Percentiles rank a stretch among this genome's conserved stretches.
These are phyloP conservation scores for Aspergillus brasiliensis DNA, from an alignment of 2,329 filamentous ascomycete species.

Conservation along the genomic window DNA sequence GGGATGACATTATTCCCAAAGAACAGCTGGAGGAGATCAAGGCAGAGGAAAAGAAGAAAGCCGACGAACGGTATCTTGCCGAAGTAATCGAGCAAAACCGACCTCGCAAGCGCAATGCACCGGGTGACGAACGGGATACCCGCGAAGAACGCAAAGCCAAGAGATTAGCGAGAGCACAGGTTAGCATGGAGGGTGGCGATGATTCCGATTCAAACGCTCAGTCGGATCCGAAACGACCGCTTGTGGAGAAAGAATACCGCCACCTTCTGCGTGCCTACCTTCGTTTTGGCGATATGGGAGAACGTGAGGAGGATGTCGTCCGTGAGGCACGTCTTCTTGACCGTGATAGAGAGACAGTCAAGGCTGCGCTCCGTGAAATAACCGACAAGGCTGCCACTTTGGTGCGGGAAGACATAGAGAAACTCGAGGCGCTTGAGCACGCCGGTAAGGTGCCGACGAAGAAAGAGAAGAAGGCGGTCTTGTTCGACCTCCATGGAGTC, in stretches of 20 bases:
- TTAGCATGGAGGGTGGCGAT: conserved; percentile 67
- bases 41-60: conserved; percentile 80
- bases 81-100: conserved; percentile 82
- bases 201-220: conserved; percentile 66
- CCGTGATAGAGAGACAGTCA: conserved; percentile 79
- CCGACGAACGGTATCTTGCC: conserved; percentile 79
- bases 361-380: conserved; percentile 74
- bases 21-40: conserved; percentile 89
- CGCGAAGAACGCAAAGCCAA: conserved; percentile 69
- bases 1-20: conserved; percentile 97
- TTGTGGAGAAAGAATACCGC: conserved; percentile 89
- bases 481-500: conserved; percentile 91
- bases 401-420: conserved; percentile 70
- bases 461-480: conserved; percentile 95
- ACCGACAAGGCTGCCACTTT: conserved; percentile 70
- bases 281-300: conserved; percentile 85
- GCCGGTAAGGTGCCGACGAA: conserved; percentile 84
- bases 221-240: conserved; percentile 80
- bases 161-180: conserved; percentile 68
- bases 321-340: conserved; percentile 81
- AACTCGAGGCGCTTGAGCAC: conserved; percentile 66
- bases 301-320: conserved; percentile 83
- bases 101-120: conserved; percentile 71
- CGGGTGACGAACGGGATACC: conserved; percentile 55
- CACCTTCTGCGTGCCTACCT: conserved; percentile 90